Evolutionary conservation across 306 rosid genomes (phyloP).

Genomic region (Astragalus glycyphyllos): DNA sequence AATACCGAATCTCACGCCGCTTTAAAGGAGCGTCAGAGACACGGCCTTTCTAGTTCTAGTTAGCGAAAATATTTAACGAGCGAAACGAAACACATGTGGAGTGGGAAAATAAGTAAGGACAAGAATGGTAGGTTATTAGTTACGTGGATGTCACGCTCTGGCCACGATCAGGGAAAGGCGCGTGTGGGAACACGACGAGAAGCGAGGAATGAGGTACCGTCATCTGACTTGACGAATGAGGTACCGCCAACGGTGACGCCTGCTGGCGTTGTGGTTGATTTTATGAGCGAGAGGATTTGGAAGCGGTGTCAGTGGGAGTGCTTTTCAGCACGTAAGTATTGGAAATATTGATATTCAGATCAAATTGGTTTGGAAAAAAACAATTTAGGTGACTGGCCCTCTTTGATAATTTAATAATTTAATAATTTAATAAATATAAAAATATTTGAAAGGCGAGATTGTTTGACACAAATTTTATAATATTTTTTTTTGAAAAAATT

Average conservation of each 20-base stretch:
- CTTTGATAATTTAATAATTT: not conserved
- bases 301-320: slow-evolving; percentile 13
- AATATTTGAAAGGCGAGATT: no score
- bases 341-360: not conserved
- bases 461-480: no score
- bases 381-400: not conserved
- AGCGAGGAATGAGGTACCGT: slow-evolving; percentile 19
- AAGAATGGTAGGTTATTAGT: slow-evolving; percentile 20
- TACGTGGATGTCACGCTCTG: slow-evolving; percentile 21
- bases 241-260: slow-evolving; percentile 6
- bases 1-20: slow-evolving; percentile 48
- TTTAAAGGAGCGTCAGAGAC: slow-evolving; percentile 42
- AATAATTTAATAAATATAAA: no score
- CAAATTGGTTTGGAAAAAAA: not conserved
- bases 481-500: no score
- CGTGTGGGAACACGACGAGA: not conserved
- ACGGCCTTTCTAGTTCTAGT: slow-evolving; percentile 21
- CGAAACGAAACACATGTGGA: slow-evolving; percentile 41
- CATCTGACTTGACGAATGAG: slow-evolving; percentile 11
- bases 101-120: slow-evolving; percentile 21
- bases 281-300: not conserved
- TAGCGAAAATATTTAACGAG: slow-evolving; percentile 38
- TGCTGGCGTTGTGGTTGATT: not conserved
- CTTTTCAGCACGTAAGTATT: slow-evolving; percentile 5
- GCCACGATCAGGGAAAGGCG: not conserved